Evolutionary conservation across 169 alveolate species (phyloP).

Genomic region (Plasmodium malariae): DNA sequence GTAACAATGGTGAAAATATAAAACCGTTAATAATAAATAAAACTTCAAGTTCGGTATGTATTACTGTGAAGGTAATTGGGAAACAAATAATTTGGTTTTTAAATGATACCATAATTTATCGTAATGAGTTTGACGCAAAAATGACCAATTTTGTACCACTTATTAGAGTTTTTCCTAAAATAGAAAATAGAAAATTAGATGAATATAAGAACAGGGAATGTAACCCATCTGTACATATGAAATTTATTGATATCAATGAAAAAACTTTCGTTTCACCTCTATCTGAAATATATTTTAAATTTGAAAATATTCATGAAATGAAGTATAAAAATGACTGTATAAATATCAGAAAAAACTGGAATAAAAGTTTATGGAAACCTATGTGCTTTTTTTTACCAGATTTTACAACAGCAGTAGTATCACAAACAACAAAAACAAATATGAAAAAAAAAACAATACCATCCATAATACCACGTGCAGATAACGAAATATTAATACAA

Average conservation of each 20-base stretch:
- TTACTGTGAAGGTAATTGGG: constrained; percentile 66
- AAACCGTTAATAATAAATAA: constrained; percentile 16
- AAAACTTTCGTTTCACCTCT: constrained; percentile 29
- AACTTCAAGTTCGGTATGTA: neutral
- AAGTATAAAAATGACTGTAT: constrained; percentile 52
- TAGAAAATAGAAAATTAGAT: neutral
- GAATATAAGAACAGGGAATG: neutral
- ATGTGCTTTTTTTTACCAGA: constrained; percentile 46
- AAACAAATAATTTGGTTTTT: constrained; percentile 64
- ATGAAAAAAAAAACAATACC: constrained; percentile 19
- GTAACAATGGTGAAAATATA: constrained; percentile 3
- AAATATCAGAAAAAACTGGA: constrained; percentile 23
- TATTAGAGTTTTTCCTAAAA: constrained; percentile 18
- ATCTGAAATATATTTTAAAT: constrained; percentile 41
- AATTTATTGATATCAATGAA: constrained; percentile 47
- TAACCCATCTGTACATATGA: constrained; percentile 32
- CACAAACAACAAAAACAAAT: neutral
- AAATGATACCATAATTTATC: constrained; percentile 24
- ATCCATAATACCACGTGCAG: constrained; percentile 43
- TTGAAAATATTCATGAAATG: constrained; percentile 64
- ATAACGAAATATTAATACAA: constrained; percentile 41
- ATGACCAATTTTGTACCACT: constrained; percentile 47
- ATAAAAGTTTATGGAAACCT: constrained; percentile 52
- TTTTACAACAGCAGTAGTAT: neutral
- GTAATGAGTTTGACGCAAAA: constrained; percentile 25